Conservation (phyloP, 805 yeast genomes). For the Pichia thaimueangensis region DNA sequence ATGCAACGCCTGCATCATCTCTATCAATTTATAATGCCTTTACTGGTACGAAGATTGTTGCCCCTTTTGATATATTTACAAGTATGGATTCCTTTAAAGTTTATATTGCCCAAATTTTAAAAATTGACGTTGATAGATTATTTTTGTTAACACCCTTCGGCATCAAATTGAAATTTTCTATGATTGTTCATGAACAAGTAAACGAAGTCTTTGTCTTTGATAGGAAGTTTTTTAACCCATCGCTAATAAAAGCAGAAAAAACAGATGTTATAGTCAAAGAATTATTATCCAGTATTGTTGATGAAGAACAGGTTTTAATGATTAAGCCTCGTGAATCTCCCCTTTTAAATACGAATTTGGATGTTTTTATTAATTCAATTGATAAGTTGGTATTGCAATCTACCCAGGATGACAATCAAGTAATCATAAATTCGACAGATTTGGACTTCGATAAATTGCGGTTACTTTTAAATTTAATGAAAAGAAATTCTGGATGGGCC, state of each 20-base stretch:
- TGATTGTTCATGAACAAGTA: conserved; percentile 41
- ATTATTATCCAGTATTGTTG: conserved; percentile 21
- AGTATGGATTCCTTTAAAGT: conserved; percentile 37
- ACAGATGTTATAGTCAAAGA: conserved; percentile 15
- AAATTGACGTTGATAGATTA: conserved; percentile 35
- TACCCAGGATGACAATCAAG: conserved; percentile 8
- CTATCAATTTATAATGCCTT: conserved; percentile 36
- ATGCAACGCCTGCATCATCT: conserved; percentile 20
- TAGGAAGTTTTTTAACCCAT: conserved; percentile 43
- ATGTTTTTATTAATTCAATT: conserved; percentile 1
- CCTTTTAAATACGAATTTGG: conserved; percentile 3
- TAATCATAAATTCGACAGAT: conserved; percentile 23
- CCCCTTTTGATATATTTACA: conserved; percentile 35
- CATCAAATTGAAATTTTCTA: conserved; percentile 47
- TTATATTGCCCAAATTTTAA: conserved; percentile 35
- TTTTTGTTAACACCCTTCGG: conserved; percentile 63
- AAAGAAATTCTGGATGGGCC: conserved; percentile 35
- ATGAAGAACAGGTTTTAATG: conserved; percentile 24
- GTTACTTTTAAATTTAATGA: conserved; percentile 32
- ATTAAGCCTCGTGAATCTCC: conserved; percentile 32
- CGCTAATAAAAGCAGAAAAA: conserved; percentile 16
- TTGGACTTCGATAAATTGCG: conserved; percentile 32
- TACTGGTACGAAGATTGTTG: conserved; percentile 34
- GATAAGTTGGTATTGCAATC: neutral
- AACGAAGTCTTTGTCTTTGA: conserved; percentile 59